Evolutionary conservation across 768 basidiomycete species (phyloP), one percentile per base, ranked within the genome.

Genomic region (Phallus indusiatus): DNA sequence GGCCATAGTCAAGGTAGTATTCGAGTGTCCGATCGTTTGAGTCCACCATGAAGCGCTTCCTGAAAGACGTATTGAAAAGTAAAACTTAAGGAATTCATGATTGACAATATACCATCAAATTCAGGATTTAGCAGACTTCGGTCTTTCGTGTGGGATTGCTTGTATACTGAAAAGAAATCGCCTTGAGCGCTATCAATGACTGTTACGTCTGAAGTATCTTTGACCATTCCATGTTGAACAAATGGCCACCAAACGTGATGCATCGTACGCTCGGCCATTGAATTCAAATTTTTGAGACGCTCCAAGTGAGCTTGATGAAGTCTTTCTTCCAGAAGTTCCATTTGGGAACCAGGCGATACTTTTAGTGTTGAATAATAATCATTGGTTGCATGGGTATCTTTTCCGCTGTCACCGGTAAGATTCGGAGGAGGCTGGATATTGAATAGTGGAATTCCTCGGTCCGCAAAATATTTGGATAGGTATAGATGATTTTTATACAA

Each of bases 21-120:
- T 73, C 0, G 82, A 85, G 65, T 97, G 95, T 0, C 94, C 95
- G 46, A 96, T 72, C 0, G 87, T 81, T 71, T 98, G 95, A 0
- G 94, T 98, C 93, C 95, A 98, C 95, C 95, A 97, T 11, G 93
- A 95, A 0, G 94, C 95, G 0, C 94, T 96, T 4, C 90, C 86
- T 66, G 97, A 94, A 63, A 93, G n/a, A n/a, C n/a, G n/a, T n/a
- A n/a, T n/a, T n/a, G n/a, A n/a, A n/a, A n/a, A n/a, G n/a, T n/a
- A n/a, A n/a, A n/a, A n/a, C n/a, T n/a, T n/a, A n/a, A n/a, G n/a
- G 1, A 14, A 47, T 28, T 47, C 56, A 47, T 17, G 61, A 21
- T 35, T 49, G 54, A 50, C 47, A 22, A n/a, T 48, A 34, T 34
- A 58, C 56, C 56, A 52, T 58, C 56, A 35, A 58, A 52, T 36